Percentiles rank a stretch among this genome's conserved stretches.
Evolutionary conservation across 495 filamentous ascomycete species (phyloP).

Genomic region (Xylaria longipes): DNA sequence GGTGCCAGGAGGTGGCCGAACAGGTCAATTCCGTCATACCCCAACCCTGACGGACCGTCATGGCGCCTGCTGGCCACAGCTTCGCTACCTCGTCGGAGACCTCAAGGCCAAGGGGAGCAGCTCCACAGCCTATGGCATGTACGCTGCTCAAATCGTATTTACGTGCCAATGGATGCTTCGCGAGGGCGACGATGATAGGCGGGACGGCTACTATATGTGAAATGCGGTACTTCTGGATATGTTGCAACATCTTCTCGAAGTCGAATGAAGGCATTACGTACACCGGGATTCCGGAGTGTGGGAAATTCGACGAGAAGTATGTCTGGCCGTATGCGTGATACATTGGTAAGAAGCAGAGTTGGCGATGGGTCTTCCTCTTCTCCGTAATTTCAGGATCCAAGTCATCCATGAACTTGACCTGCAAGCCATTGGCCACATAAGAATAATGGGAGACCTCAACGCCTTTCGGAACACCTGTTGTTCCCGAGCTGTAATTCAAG

Average conservation of each 20-base stretch:
- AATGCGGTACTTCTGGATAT: slow-evolving; percentile 72
- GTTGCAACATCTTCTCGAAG: slow-evolving; percentile 70
- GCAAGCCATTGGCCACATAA: slow-evolving; percentile 70
- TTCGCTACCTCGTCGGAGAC: slow-evolving; percentile 63
- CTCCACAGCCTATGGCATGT: slow-evolving; percentile 62
- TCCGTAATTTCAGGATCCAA: slow-evolving; percentile 52
- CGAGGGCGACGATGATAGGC: slow-evolving; percentile 73
- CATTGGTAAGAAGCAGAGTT: slow-evolving; percentile 69
- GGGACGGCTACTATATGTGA: slow-evolving; percentile 66
- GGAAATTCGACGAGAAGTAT: slow-evolving; percentile 48
- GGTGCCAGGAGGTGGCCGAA: slow-evolving; percentile 65
- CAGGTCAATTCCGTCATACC: slow-evolving; percentile 86
- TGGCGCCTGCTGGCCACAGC: slow-evolving; percentile 60
- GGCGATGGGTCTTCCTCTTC: slow-evolving; percentile 37
- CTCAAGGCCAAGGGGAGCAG: slow-evolving; percentile 70
- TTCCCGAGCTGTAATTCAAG: slow-evolving; percentile 79
- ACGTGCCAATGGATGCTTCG: slow-evolving; percentile 69
- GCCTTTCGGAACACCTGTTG: slow-evolving; percentile 84
- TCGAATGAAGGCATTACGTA: slow-evolving; percentile 80
- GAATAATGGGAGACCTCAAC: slow-evolving; percentile 79
- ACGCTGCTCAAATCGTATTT: slow-evolving; percentile 75
- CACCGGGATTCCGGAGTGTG: slow-evolving; percentile 52
- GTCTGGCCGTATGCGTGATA: slow-evolving; percentile 72
- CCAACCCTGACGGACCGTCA: slow-evolving; percentile 77
- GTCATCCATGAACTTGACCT: slow-evolving; percentile 55